Evolutionary conservation across 2,329 filamentous ascomycete species (phyloP).

Genomic region (Fusarium sarcochroum): DNA sequence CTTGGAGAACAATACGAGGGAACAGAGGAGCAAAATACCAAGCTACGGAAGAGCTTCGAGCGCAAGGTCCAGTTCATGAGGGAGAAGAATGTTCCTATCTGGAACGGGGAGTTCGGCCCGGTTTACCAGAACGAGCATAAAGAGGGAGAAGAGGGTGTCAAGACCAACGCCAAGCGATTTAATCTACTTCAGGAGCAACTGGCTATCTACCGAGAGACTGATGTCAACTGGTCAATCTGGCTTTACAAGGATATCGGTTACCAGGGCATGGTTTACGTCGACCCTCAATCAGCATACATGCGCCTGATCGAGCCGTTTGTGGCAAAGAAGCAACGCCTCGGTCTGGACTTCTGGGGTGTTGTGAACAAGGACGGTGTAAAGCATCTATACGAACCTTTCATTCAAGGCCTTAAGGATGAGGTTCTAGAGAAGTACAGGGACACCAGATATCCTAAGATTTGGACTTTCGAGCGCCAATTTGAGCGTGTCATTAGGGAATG

Average conservation of each 20-base stretch:
- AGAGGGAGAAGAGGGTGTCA: slow-evolving; percentile 55
- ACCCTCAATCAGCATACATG: slow-evolving; percentile 64
- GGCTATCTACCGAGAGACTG: slow-evolving; percentile 51
- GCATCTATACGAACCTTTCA: slow-evolving; percentile 56
- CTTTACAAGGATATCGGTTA: slow-evolving; percentile 70
- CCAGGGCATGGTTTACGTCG: slow-evolving; percentile 68
- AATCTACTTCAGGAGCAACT: slow-evolving; percentile 59
- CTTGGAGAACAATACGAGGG: slow-evolving; percentile 57
- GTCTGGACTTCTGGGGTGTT: slow-evolving; percentile 69
- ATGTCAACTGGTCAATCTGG: slow-evolving; percentile 71
- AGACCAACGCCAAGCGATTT: slow-evolving; percentile 59
- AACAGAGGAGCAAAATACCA: slow-evolving; percentile 58
- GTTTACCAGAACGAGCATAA: slow-evolving; percentile 58
- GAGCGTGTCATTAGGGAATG: slow-evolving; percentile 59
- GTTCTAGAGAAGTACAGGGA: slow-evolving; percentile 59
- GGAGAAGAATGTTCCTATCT: slow-evolving; percentile 57
- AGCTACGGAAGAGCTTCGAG: slow-evolving; percentile 57
- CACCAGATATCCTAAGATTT: slow-evolving; percentile 63
- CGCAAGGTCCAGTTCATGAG: slow-evolving; percentile 62
- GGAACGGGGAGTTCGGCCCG: slow-evolving; percentile 67
- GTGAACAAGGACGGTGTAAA: slow-evolving; percentile 50
- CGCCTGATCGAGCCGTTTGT: slow-evolving; percentile 65
- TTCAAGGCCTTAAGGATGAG: slow-evolving; percentile 59
- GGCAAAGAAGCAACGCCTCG: slow-evolving; percentile 67
- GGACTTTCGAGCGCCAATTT: slow-evolving; percentile 66